Evolutionary conservation across 805 yeast genomes (phyloP).

Genomic region (Sugiyamaella mastotermitis): DNA sequence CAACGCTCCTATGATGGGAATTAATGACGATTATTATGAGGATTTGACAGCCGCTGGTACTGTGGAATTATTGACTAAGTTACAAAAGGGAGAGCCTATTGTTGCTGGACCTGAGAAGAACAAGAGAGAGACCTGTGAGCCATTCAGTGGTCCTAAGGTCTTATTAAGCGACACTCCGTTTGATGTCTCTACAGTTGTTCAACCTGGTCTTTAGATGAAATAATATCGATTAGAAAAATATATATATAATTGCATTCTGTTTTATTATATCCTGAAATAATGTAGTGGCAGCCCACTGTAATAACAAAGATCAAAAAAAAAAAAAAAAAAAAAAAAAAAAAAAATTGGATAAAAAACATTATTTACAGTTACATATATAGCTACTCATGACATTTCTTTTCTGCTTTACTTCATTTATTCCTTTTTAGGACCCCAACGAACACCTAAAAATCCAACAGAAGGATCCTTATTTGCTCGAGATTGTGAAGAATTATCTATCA

Average conservation of each 20-base stretch:
- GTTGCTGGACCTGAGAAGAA: constrained; percentile 65
- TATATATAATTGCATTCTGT: too few species aligned
- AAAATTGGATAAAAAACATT: not conserved
- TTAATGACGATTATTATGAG: constrained; percentile 78
- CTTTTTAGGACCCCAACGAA: constrained; percentile 74
- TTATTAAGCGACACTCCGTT: constrained; percentile 56
- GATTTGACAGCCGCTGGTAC: constrained; percentile 69
- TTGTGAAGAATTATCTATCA: constrained; percentile 40
- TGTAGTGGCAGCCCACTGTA: too few species aligned
- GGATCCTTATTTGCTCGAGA: constrained; percentile 40
- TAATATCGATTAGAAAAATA: too few species aligned
- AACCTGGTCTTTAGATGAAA: constrained; percentile 52
- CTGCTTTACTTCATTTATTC: not conserved
- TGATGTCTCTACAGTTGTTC: constrained; percentile 64
- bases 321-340: too few species aligned
- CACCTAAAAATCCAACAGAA: constrained; percentile 66
- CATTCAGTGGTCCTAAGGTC: constrained; percentile 61
- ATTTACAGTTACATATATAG: not conserved
- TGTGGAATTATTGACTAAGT: constrained; percentile 51
- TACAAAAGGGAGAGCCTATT: constrained; percentile 57
- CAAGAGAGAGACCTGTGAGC: constrained; percentile 68
- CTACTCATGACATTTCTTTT: too few species aligned
- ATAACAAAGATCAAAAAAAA: too few species aligned
- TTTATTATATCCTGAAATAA: too few species aligned
- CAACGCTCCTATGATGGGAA: constrained; percentile 82